Conservation (phyloP, 805 yeast genomes). For the Metschnikowia noctiluminum region DNA sequence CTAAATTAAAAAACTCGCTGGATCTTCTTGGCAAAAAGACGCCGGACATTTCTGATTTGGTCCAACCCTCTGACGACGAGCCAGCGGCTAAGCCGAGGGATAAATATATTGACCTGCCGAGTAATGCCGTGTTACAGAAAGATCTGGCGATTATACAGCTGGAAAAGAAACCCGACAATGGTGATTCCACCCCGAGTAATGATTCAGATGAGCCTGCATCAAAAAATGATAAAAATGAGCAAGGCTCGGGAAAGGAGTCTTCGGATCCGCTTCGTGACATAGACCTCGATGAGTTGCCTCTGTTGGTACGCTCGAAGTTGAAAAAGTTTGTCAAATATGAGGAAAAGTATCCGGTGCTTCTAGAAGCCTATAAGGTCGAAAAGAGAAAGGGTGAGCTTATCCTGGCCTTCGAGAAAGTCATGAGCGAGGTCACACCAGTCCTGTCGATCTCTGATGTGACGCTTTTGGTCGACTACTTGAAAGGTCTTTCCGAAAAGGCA, state of each 20-base stretch:
- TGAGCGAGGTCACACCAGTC: conserved; percentile 80
- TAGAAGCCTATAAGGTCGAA: conserved; percentile 83
- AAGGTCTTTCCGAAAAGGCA: conserved; percentile 58
- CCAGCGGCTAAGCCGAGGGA: conserved; percentile 7
- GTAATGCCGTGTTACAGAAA: not conserved
- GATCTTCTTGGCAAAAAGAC: conserved; percentile 40
- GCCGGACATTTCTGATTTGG: conserved; percentile 44
- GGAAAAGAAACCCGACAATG: not conserved
- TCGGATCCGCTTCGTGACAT: conserved; percentile 19
- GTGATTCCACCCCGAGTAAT: not conserved
- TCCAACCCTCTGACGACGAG: conserved; percentile 45
- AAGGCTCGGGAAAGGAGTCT: not conserved
- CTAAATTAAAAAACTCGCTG: conserved; percentile 32
- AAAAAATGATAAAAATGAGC: no score
- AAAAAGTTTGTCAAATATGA: conserved; percentile 83
- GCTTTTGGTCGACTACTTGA: conserved; percentile 64
- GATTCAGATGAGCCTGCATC: not conserved
- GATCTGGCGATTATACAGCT: not conserved
- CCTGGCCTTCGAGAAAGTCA: conserved; percentile 58
- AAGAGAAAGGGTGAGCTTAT: conserved; percentile 63
- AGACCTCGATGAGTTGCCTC: conserved; percentile 47
- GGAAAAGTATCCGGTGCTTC: conserved; percentile 79
- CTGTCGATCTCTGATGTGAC: conserved; percentile 71
- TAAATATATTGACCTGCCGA: not conserved
- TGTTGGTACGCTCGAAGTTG: conserved; percentile 57